phyloP scores from a whole-genome alignment of 805 yeast genomes.

The Wickerhamomyces bovis region DNA sequence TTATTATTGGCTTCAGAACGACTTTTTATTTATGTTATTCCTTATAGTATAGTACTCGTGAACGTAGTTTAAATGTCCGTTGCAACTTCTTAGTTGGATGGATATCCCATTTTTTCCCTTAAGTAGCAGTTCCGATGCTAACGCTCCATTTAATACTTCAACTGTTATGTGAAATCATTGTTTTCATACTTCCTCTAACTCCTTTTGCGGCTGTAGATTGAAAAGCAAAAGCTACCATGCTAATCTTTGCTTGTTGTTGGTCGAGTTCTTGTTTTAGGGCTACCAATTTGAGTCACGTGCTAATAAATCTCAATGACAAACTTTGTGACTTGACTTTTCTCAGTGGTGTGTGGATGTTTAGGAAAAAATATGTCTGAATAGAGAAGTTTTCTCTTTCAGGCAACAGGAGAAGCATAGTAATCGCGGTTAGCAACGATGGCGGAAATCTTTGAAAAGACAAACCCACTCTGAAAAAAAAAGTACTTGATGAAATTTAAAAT shows the following conservation, averaged over 20 bases:
- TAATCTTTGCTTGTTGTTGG: too few relatives aligned
- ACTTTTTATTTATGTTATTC: not conserved
- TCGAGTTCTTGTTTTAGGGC: too few relatives aligned
- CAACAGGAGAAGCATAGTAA: not conserved
- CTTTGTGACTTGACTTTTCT: not conserved
- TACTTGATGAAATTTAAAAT: not conserved
- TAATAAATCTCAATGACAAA: too few relatives aligned
- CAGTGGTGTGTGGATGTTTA: not conserved
- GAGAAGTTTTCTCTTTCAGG: not conserved
- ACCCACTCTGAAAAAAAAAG: constrained; percentile 1
- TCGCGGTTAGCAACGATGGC: not conserved
- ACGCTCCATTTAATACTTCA: too few relatives aligned
- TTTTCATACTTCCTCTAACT: too few relatives aligned
- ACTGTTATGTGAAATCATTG: too few relatives aligned
- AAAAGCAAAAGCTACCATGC: too few relatives aligned
- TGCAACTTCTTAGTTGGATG: too few relatives aligned
- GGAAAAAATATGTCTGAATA: not conserved
- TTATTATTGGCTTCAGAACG: not conserved
- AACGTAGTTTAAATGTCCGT: too few relatives aligned
- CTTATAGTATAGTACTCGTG: not conserved
- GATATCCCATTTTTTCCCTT: too few relatives aligned
- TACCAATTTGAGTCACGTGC: not conserved
- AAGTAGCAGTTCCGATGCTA: too few relatives aligned
- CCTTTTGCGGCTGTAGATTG: too few relatives aligned
- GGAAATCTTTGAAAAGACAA: not conserved